phyloP scores from a whole-genome alignment of 768 basidiomycete species.

The Leccinum imitatum region DNA sequence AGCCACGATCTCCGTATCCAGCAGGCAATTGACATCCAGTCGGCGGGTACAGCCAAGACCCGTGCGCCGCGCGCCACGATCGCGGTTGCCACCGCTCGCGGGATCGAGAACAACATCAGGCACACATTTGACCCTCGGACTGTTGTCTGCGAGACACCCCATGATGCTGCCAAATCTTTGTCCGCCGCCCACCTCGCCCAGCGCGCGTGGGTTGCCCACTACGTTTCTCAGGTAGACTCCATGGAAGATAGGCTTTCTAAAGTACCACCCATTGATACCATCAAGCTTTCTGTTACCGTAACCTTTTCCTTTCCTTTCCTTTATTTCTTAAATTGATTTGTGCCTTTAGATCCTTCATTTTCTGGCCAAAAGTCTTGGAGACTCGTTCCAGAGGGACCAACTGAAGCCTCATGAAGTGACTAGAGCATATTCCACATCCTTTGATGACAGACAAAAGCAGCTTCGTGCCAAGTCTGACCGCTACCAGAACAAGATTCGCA shows the following conservation, averaged over 20 bases:
- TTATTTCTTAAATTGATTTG: conserved; percentile 1
- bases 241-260: conserved; percentile 24
- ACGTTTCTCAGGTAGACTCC: conserved; percentile 22
- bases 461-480: conserved; percentile 25
- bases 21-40: too few relatives aligned
- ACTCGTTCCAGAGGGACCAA: conserved; percentile 27
- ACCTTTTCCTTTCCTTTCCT: neutral
- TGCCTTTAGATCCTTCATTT: conserved; percentile 25
- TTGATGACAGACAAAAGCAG: conserved; percentile 11
- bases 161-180: neutral
- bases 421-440: conserved; percentile 20
- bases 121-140: conserved; percentile 7
- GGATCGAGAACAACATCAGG: conserved; percentile 17
- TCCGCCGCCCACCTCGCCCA: conserved; percentile 24
- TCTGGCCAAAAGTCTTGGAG: conserved; percentile 25
- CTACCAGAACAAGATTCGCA: conserved; percentile 26
- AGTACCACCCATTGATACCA: conserved; percentile 29
- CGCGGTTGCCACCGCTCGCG: conserved; percentile 10
- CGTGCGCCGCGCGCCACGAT: conserved; percentile 25
- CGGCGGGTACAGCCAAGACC: neutral
- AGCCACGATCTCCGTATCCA: conserved; percentile 16
- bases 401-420: conserved; percentile 27
- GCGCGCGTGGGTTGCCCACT: conserved; percentile 34
- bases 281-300: conserved; percentile 24
- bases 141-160: conserved; percentile 3